phyloP scores from a whole-genome alignment of 495 filamentous ascomycete species.

The Staphylotrichum tortipilum region DNA sequence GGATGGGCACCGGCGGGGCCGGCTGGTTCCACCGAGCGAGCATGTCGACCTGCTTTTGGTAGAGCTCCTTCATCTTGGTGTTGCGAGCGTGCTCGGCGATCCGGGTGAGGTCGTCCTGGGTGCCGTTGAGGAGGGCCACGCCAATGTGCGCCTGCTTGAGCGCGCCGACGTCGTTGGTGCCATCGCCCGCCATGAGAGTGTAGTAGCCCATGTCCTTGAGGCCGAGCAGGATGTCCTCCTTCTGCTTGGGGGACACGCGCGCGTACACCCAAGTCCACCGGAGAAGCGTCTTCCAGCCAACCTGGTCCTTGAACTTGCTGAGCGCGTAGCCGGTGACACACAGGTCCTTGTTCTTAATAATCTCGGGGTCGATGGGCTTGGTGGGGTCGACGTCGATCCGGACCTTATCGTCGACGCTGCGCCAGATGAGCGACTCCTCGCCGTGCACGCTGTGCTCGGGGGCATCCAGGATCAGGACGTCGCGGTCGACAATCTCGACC shows the following conservation, averaged over 20 bases:
- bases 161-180: conserved; percentile 96
- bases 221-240: conserved; percentile 94
- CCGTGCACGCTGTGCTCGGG: conserved; percentile 76
- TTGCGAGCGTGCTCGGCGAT: conserved; percentile 89
- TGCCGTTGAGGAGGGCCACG: conserved; percentile 91
- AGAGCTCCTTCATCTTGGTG: conserved; percentile 96
- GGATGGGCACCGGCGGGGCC: conserved; percentile 72
- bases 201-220: conserved; percentile 96
- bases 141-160: conserved; percentile 98
- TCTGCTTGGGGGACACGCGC: conserved; percentile 95
- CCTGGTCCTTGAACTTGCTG: conserved; percentile 77
- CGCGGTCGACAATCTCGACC: conserved; percentile 95
- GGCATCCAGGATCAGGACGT: conserved; percentile 88
- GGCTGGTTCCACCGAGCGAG: conserved; percentile 94
- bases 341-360: conserved; percentile 80
- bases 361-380: conserved; percentile 69
- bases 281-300: conserved; percentile 60
- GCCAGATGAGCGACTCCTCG: conserved; percentile 81
- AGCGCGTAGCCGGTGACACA: conserved; percentile 95
- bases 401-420: conserved; percentile 84
- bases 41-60: conserved; percentile 86
- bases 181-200: conserved; percentile 97
- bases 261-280: conserved; percentile 96
- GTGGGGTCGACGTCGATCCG: conserved; percentile 82
- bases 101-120: conserved; percentile 76